Base-by-base conservation (phyloP, 306 rosid species). In the Medicago lupulina region DNA sequence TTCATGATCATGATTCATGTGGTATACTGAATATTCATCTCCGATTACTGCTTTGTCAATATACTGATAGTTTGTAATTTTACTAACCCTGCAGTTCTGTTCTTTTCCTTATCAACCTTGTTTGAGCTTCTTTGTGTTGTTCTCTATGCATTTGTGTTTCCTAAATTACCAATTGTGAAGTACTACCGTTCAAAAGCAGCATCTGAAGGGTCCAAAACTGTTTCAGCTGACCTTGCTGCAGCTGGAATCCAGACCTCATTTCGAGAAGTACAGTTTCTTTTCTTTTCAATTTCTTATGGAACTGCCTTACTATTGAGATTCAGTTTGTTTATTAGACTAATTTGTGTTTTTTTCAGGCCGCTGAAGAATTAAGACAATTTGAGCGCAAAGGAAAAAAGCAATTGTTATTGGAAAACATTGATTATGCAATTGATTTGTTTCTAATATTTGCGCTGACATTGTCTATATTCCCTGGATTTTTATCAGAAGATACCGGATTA, bases 391-490 rank as follows among this genome's bases (percentile, higher is more conserved):
- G 90, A 51, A 90, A 78, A 61, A 88, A 61, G 79, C 75, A 92
- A 87, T 70, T 94, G 74, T 21, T 90, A 51, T 4, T 7, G 63
- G 96, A 90, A 86, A 94, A 90, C 83, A 74, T 86, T 6, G 98
- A 94, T 75, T 92, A 90, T 67, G 96, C 92, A 6, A 3, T 90
- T 58, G 87, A 86, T 75, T 73, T 90, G 83, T 91, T 87, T 74
- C 76, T 90, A n/a, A 74, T 85, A 49, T 92, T 82, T 64, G 70
- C 12, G 0, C 83, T 94, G 34, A 88, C 96, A 47, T 58, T 94
- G 41, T 90, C 97, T 40, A 91, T 90, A 44, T 94, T 91, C 80
- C 96, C 98, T 36, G 98, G 98, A 75, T 94, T 94, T 88, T 76
- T 91, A 78, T 87, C 93, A 15, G 98, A 94, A 80, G 98, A 94